These are phyloP conservation scores for Myxozyma udenii DNA, from an alignment of 805 yeast species.

Conservation along the genomic window DNA sequence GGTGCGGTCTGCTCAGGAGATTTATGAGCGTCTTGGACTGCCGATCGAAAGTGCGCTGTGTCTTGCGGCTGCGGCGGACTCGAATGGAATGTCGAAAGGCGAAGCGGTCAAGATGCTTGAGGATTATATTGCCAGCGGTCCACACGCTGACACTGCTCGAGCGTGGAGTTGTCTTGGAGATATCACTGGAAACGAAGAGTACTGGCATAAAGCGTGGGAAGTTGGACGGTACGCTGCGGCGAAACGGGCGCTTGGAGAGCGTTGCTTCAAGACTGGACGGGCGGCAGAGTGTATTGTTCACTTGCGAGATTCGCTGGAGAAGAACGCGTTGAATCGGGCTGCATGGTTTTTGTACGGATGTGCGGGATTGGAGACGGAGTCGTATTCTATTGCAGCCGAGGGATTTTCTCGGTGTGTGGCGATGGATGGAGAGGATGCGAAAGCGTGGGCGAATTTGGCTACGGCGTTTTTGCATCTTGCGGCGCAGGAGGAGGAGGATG, in stretches of 20 bases:
- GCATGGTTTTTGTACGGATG: constrained; percentile 95
- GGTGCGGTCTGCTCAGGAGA: constrained; percentile 80
- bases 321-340: constrained; percentile 69
- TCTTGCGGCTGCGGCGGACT: constrained; percentile 80
- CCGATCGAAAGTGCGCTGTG: constrained; percentile 85
- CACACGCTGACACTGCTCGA: constrained; percentile 59
- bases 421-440: constrained; percentile 72
- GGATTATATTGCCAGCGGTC: constrained; percentile 44
- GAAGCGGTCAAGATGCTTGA: constrained; percentile 62
- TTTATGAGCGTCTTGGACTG: constrained; percentile 74
- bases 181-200: constrained; percentile 65
- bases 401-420: constrained; percentile 91
- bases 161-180: constrained; percentile 85
- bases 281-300: constrained; percentile 60
- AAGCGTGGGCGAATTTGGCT: constrained; percentile 90
- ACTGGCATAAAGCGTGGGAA: constrained; percentile 88
- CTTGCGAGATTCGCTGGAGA: constrained; percentile 68
- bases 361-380: constrained; percentile 69
- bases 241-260: constrained; percentile 74
- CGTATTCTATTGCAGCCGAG: constrained; percentile 76
- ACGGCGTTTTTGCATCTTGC: constrained; percentile 66
- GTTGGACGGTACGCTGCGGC: constrained; percentile 80
- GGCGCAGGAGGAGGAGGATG: constrained; percentile 51
- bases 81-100: constrained; percentile 32
- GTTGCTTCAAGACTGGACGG: constrained; percentile 52